phyloP scores from a whole-genome alignment of 2,329 filamentous ascomycete genomes.

The Aquanectria penicillioides region DNA sequence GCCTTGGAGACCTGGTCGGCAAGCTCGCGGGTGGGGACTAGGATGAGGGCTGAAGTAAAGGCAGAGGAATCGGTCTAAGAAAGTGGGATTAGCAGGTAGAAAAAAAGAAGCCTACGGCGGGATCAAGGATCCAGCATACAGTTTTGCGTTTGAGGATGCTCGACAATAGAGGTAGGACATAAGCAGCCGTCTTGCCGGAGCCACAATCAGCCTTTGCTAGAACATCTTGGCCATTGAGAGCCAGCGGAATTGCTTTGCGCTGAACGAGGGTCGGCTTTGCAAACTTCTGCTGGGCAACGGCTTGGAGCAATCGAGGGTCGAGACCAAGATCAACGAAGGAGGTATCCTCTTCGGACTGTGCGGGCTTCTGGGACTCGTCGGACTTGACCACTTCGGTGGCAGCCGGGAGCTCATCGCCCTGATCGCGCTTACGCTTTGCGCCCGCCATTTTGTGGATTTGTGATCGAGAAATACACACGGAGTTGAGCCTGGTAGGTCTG shows the following conservation, averaged over 20 bases:
- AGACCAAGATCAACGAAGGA: constrained; percentile 83
- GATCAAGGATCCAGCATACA: constrained; percentile 50
- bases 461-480: constrained; percentile 9
- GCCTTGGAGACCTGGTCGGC: constrained; percentile 89
- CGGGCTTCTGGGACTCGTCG: constrained; percentile 38
- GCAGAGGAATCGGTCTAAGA: constrained; percentile 59
- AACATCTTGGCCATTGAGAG: constrained; percentile 87
- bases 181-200: constrained; percentile 97
- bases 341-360: constrained; percentile 46
- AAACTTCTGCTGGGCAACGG: constrained; percentile 85
- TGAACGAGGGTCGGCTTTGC: constrained; percentile 90
- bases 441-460: constrained; percentile 29
- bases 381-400: constrained; percentile 38
- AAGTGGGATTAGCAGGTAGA: constrained; percentile 23
- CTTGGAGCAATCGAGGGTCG: constrained; percentile 86
- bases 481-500: constrained; percentile 24
- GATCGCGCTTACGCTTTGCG: constrained; percentile 68
- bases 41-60: constrained; percentile 79
- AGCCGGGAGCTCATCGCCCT: constrained; percentile 60
- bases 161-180: constrained; percentile 89
- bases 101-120: neutral
- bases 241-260: constrained; percentile 85
- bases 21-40: constrained; percentile 94
- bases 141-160: constrained; percentile 82
- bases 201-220: constrained; percentile 93